Evolutionary conservation across 805 yeast species (phyloP).

Genomic region (Myxozyma mucilagina): DNA sequence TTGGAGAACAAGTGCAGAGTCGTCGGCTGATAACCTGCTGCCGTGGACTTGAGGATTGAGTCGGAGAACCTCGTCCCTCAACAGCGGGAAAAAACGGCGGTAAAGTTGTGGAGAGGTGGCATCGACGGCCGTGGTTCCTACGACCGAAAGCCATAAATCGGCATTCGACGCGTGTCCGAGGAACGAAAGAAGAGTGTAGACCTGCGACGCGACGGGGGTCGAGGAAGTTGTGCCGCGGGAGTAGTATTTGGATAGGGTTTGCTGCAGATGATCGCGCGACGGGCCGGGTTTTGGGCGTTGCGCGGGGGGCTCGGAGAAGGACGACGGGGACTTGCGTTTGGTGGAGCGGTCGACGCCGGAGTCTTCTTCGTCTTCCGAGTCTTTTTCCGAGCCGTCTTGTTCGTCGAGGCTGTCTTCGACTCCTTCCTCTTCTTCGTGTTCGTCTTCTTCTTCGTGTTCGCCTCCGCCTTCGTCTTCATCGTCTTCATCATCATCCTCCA

Average conservation of each 20-base stretch:
- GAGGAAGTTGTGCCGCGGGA: slow-evolving; percentile 76
- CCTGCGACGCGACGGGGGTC: slow-evolving; percentile 73
- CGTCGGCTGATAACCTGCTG: slow-evolving; percentile 31
- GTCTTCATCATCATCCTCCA: slow-evolving; percentile 44
- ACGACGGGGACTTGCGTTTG: slow-evolving; percentile 39
- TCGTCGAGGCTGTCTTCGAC: slow-evolving; percentile 37
- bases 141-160: slow-evolving; percentile 80
- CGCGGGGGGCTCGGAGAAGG: slow-evolving; percentile 29
- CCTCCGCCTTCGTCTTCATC: slow-evolving; percentile 39
- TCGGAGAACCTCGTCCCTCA: slow-evolving; percentile 81
- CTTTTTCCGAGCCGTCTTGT: neutral
- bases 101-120: slow-evolving; percentile 69
- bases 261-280: slow-evolving; percentile 49
- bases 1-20: slow-evolving; percentile 58
- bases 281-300: slow-evolving; percentile 40
- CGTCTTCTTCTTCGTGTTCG: slow-evolving; percentile 43
- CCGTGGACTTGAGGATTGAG: slow-evolving; percentile 46
- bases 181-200: slow-evolving; percentile 74
- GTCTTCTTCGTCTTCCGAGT: neutral
- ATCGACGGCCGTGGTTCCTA: slow-evolving; percentile 84
- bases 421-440: slow-evolving; percentile 41
- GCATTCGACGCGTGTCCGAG: slow-evolving; percentile 76
- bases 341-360: neutral
- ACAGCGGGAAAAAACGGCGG: slow-evolving; percentile 66
- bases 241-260: slow-evolving; percentile 70